Percentiles rank a stretch among this genome's conserved stretches.
These are phyloP conservation scores for Afroboletus lepidellus DNA, from an alignment of 1,284 basidiomycete species.

Conservation along the genomic window DNA sequence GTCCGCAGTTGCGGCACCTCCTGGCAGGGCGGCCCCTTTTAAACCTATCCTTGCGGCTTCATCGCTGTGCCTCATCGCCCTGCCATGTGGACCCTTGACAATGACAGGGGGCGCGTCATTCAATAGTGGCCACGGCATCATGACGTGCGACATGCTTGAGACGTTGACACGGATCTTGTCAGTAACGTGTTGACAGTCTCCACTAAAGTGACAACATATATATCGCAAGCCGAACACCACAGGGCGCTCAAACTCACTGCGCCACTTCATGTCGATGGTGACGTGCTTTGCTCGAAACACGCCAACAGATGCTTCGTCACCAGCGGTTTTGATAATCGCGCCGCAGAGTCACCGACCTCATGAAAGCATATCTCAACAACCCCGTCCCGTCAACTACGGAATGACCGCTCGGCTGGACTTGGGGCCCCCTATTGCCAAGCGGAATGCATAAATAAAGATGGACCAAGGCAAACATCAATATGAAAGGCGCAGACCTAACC, in stretches of 20 bases:
- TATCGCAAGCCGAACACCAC: constrained; percentile 7
- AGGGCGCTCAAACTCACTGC: constrained; percentile 9
- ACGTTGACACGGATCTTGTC: constrained; percentile 8
- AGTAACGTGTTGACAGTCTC: constrained; percentile 6
- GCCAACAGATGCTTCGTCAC: constrained; percentile 7
- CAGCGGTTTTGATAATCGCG: constrained; percentile 15
- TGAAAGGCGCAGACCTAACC: constrained; percentile 11
- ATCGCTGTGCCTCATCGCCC: constrained; percentile 23
- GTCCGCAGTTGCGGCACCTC: constrained; percentile 17
- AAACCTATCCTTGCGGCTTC: not conserved
- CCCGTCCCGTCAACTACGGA: constrained; percentile 27
- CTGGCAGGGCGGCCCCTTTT: constrained; percentile 13
- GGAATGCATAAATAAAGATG: not conserved
- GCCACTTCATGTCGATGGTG: constrained; percentile 26
- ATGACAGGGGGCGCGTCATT: constrained; percentile 17
- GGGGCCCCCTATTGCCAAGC: constrained; percentile 4
- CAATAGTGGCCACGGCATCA: not conserved
- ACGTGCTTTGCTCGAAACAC: constrained; percentile 18
- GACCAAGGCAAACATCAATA: constrained; percentile 1
- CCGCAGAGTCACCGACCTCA: constrained; percentile 24
- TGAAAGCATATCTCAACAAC: constrained; percentile 13
- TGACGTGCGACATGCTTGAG: constrained; percentile 7
- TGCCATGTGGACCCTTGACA: constrained; percentile 13
- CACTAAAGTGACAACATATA: constrained; percentile 7
- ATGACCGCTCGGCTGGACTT: constrained; percentile 2